These are phyloP conservation scores for Lichenothelia convexa DNA, from an alignment of 495 filamentous ascomycete genomes.

Conservation along the genomic window DNA sequence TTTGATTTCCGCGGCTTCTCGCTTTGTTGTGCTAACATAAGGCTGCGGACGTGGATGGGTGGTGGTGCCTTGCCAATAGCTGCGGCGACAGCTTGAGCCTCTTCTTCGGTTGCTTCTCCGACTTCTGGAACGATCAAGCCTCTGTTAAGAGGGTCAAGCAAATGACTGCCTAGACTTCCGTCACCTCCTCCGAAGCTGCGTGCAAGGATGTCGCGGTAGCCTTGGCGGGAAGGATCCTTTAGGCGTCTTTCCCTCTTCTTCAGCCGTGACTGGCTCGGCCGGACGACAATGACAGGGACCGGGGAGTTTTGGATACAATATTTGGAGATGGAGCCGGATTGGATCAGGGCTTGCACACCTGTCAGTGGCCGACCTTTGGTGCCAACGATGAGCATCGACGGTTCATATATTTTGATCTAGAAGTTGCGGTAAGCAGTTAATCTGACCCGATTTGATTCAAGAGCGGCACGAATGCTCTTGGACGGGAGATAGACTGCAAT, in stretches of 20 bases:
- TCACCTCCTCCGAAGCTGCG: conserved; percentile 24
- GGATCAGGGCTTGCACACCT: conserved; percentile 76
- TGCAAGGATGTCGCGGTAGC: conserved; percentile 65
- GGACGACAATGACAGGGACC: conserved; percentile 91
- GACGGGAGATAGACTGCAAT: conserved; percentile 4
- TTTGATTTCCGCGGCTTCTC: too few species aligned
- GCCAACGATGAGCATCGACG: conserved; percentile 86
- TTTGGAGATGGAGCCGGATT: conserved; percentile 86
- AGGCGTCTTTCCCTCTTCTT: conserved; percentile 85
- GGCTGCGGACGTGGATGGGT: too few species aligned
- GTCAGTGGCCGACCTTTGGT: conserved; percentile 74
- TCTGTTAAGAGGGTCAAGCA: conserved; percentile 6
- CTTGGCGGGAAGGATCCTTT: conserved; percentile 56
- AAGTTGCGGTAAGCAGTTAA: too few species aligned
- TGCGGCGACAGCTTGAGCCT: conserved; percentile 19
- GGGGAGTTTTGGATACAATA: conserved; percentile 94
- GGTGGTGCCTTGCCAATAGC: conserved; percentile 14
- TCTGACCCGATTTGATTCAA: too few species aligned
- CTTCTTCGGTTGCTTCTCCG: conserved; percentile 10
- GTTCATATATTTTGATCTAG: conserved; percentile 86
- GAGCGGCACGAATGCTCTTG: conserved; percentile 5
- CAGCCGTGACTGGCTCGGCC: conserved; percentile 71
- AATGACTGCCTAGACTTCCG: conserved; percentile 11
- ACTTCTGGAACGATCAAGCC: neutral
- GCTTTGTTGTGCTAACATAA: too few species aligned